A percentile compares a stretch with the other conserved stretches of the same genome.
phyloP scores from a whole-genome alignment of 176 grass and related monocot species.

The Oryza australiensis region DNA sequence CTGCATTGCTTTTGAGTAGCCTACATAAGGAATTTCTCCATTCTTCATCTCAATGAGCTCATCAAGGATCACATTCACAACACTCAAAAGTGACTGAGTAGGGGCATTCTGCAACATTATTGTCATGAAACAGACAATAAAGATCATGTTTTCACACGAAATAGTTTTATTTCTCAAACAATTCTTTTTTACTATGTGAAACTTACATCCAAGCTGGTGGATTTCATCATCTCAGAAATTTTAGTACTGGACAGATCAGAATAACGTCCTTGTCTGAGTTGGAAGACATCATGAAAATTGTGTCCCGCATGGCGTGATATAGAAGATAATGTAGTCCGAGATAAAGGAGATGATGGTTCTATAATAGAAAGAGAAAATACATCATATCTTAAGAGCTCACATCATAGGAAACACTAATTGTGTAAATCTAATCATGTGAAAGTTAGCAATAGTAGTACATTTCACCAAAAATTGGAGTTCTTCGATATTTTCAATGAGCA shows the following conservation, averaged over 20 bases:
- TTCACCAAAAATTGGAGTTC: background rate
- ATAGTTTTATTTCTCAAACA: background rate
- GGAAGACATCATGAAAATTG: slow-evolving; percentile 76
- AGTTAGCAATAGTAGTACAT: slow-evolving; percentile 1
- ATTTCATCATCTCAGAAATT: slow-evolving; percentile 77
- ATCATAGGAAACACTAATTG: background rate
- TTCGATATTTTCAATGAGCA: background rate
- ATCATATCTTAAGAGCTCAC: slow-evolving; percentile 12
- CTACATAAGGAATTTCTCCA: slow-evolving; percentile 81
- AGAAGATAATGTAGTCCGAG: slow-evolving; percentile 40
- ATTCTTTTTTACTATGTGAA: background rate
- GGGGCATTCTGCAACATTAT: slow-evolving; percentile 63
- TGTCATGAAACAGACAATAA: slow-evolving; percentile 4
- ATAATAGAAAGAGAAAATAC: slow-evolving; percentile 24
- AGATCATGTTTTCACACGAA: background rate
- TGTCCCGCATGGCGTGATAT: slow-evolving; percentile 53
- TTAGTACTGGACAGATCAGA: slow-evolving; percentile 63
- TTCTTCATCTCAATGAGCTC: slow-evolving; percentile 72
- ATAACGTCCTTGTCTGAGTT: slow-evolving; percentile 58
- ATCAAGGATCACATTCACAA: slow-evolving; percentile 68
- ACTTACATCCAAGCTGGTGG: slow-evolving; percentile 71
- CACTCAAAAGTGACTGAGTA: slow-evolving; percentile 73
- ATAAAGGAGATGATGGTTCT: slow-evolving; percentile 44
- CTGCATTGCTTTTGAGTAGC: slow-evolving; percentile 66
- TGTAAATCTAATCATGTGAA: background rate